Conservation (phyloP, 805 yeast species). For the Candida sithepensis region DNA sequence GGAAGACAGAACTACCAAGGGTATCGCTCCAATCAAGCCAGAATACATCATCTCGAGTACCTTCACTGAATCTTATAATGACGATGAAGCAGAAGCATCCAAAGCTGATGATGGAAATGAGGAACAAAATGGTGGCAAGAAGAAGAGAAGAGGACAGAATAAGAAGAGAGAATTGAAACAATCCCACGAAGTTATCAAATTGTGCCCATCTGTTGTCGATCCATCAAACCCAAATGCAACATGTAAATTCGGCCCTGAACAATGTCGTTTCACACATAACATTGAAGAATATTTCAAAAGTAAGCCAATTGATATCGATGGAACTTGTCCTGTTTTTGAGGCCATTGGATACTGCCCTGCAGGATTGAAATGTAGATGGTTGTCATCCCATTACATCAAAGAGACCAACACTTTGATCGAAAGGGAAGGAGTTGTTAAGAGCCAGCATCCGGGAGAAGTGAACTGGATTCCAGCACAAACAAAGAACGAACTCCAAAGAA, state of each 20-base stretch:
- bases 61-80: slow-evolving; percentile 29
- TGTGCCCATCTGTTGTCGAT: slow-evolving; percentile 64
- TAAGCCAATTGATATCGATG: slow-evolving; percentile 71
- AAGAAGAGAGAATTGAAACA: slow-evolving; percentile 66
- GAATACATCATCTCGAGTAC: slow-evolving; percentile 50
- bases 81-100: slow-evolving; percentile 45
- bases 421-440: slow-evolving; percentile 36
- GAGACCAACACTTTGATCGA: slow-evolving; percentile 42
- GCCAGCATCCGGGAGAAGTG: slow-evolving; percentile 45
- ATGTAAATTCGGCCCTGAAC: slow-evolving; percentile 65
- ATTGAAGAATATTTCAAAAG: slow-evolving; percentile 55
- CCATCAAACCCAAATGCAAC: slow-evolving; percentile 39
- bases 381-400: slow-evolving; percentile 60
- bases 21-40: slow-evolving; percentile 73
- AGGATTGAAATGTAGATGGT: slow-evolving; percentile 92
- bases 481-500: slow-evolving; percentile 54
- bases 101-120: slow-evolving; percentile 46
- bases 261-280: slow-evolving; percentile 79
- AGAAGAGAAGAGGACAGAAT: slow-evolving; percentile 39
- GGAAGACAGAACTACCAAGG: slow-evolving; percentile 37
- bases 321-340: slow-evolving; percentile 78
- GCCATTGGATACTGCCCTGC: slow-evolving; percentile 88
- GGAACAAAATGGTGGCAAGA: slow-evolving; percentile 11
- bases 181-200: slow-evolving; percentile 53
- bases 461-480: slow-evolving; percentile 52